These are phyloP conservation scores for Lanzia echinophila DNA, from an alignment of 2,329 filamentous ascomycete species.

Conservation along the genomic window DNA sequence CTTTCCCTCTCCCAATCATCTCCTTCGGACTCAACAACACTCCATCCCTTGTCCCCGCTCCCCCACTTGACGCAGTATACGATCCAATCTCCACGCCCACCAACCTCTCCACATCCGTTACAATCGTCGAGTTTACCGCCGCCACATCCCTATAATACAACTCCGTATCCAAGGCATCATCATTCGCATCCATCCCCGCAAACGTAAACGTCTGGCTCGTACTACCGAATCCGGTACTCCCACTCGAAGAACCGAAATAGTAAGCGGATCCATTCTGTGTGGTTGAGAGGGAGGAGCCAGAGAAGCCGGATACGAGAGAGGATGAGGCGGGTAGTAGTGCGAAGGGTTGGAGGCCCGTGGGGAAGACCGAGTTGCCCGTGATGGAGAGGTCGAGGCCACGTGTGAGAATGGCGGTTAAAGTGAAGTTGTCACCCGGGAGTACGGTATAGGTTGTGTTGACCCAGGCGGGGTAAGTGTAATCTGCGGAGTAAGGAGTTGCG, in stretches of 20 bases:
- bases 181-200: conserved; percentile 33
- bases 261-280: conserved; percentile 50
- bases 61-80: conserved; percentile 3
- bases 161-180: conserved; percentile 14
- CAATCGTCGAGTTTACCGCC: conserved; percentile 47
- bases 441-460: conserved; percentile 45
- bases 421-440: conserved; percentile 39
- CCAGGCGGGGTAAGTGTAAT: conserved; percentile 55
- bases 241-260: conserved; percentile 44
- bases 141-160: conserved; percentile 50
- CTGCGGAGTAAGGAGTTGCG: conserved; percentile 26
- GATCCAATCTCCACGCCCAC: conserved; percentile 21
- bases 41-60: conserved; percentile 10
- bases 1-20: conserved; percentile 32
- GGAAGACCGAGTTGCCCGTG: conserved; percentile 44
- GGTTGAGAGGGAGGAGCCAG: conserved; percentile 41
- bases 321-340: conserved; percentile 24
- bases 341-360: conserved; percentile 55
- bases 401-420: conserved; percentile 42
- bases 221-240: conserved; percentile 45
- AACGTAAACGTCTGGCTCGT: conserved; percentile 53
- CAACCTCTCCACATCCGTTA: conserved; percentile 40
- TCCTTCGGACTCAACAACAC: conserved; percentile 28
- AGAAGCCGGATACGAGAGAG: conserved; percentile 24
- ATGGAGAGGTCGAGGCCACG: conserved; percentile 43